A percentile compares a stretch with the other conserved stretches of the same genome.
These are phyloP conservation scores for Pyrenopolyporus hunteri DNA, from an alignment of 495 filamentous ascomycete genomes.

Conservation along the genomic window DNA sequence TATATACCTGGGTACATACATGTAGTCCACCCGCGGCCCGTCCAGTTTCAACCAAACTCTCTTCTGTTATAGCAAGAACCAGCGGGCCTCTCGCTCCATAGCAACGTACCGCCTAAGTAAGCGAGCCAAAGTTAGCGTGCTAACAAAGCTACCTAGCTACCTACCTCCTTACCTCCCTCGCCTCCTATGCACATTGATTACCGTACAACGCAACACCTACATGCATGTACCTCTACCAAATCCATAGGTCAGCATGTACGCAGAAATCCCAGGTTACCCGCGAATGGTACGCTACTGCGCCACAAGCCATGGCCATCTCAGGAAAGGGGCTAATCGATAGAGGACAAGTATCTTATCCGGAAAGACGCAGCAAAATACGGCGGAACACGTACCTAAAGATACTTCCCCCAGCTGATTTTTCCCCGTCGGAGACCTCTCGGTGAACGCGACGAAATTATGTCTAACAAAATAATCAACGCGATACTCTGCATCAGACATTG, in stretches of 20 bases:
- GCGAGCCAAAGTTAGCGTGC: conserved; percentile 19
- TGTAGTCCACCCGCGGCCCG: too few species aligned
- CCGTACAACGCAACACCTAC: too few species aligned
- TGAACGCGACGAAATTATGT: conserved; percentile 35
- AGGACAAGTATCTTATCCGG: background rate
- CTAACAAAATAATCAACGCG: conserved; percentile 20
- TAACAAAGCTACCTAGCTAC: conserved; percentile 12
- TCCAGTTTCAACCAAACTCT: conserved; percentile 4
- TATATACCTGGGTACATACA: too few species aligned
- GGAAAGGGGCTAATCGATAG: conserved; percentile 28
- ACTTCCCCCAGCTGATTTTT: too few species aligned
- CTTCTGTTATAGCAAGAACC: conserved; percentile 25
- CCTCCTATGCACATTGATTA: too few species aligned
- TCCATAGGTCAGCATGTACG: too few species aligned
- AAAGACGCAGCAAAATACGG: background rate
- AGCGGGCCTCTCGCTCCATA: background rate
- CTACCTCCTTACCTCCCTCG: background rate
- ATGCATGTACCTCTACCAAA: too few species aligned
- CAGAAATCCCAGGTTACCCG: too few species aligned
- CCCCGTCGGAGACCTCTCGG: conserved; percentile 39
- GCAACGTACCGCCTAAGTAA: too few species aligned
- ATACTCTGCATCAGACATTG: conserved; percentile 9
- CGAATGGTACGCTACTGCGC: conserved; percentile 18
- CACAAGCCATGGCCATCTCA: conserved; percentile 24
- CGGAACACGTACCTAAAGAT: background rate